A percentile compares a stretch with the other conserved stretches of the same genome.
Conservation (phyloP, 108 stramenopile species). For the Nitzschia inconspicua region DNA sequence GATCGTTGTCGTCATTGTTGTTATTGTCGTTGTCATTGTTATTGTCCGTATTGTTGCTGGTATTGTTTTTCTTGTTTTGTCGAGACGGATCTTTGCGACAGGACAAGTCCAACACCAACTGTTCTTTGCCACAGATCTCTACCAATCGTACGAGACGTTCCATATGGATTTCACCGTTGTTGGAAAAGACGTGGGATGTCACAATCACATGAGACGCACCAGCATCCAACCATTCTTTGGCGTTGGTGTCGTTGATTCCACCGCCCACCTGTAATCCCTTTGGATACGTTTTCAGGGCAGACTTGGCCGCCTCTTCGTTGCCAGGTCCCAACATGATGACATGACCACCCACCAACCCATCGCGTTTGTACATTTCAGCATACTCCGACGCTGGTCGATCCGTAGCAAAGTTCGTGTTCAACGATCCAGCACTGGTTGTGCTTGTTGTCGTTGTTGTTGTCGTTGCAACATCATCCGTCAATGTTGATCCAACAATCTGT, state of each 20-base stretch:
- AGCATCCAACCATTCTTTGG: slow-evolving; percentile 76
- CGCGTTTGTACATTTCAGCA: slow-evolving; percentile 76
- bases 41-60: too few species aligned
- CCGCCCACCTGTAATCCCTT: slow-evolving; percentile 94
- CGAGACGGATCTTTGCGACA: slow-evolving; percentile 78
- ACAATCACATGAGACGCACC: slow-evolving; percentile 98
- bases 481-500: slow-evolving; percentile 96
- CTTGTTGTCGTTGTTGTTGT: slow-evolving; percentile 2
- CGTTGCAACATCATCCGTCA: slow-evolving; percentile 43
- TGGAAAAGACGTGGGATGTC: slow-evolving; percentile 89
- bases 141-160: slow-evolving; percentile 72
- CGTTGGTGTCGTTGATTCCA: slow-evolving; percentile 86
- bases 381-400: slow-evolving; percentile 66
- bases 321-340: slow-evolving; percentile 96
- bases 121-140: slow-evolving; percentile 69
- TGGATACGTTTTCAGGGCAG: slow-evolving; percentile 84
- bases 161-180: slow-evolving; percentile 76
- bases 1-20: background rate
- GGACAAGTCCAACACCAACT: slow-evolving; percentile 91
- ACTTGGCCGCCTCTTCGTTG: slow-evolving; percentile 82
- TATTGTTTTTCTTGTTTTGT: background rate
- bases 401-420: slow-evolving; percentile 89
- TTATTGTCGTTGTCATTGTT: too few species aligned
- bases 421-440: slow-evolving; percentile 7
- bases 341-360: slow-evolving; percentile 90